Base-by-base conservation (phyloP, 176 grass and related monocot species). In the Zea mays region DNA sequence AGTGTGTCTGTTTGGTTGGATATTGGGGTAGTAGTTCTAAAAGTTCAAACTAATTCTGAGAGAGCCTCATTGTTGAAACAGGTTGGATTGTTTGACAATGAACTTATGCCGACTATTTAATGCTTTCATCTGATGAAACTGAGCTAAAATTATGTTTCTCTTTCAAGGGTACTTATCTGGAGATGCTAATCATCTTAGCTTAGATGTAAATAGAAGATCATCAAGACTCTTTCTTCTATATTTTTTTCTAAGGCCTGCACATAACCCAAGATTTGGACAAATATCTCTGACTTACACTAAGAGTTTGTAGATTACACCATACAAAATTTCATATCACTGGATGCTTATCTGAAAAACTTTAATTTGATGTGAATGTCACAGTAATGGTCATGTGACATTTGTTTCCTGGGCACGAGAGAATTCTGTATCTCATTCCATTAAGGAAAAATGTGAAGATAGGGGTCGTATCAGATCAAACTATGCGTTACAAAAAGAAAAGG, bases 61-160 rank as follows among this genome's bases (percentile, higher is more conserved):
- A 67, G 65, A 56, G 39, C n/a, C n/a, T 74, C 72, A 14, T 74
- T 39, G 12, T 60, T 21, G 39, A 75, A 61, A 74, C 51, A 59
- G 2, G 10, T 20, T 21, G 1, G 9, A 68, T 42, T 68, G 17
- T 6, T 12, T 5, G 38, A 68, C 10, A 43, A 19, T 41, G 50
- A 74, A 41, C 39, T 61, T 44, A 41, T 44, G 11, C 11, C 27
- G 19, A 60, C 11, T 16, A 20, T 11, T 47, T 36, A 34, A 80
- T 59, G 58, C 39, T 10, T 80, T 70, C 19, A 59, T 34, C 13
- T 45, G 7, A n/a, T 12, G 15, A 33, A 58, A 69, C 15, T 44
- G 13, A 34, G 8, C 67, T 12, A 79, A 46, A 46, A 3, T 40
- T 78, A 5, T 13, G 37, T 12, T 43, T 76, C 4, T 37, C 27